These are phyloP conservation scores for Pleomassaria siparia DNA, from an alignment of 2,329 filamentous ascomycete species.

Conservation along the genomic window DNA sequence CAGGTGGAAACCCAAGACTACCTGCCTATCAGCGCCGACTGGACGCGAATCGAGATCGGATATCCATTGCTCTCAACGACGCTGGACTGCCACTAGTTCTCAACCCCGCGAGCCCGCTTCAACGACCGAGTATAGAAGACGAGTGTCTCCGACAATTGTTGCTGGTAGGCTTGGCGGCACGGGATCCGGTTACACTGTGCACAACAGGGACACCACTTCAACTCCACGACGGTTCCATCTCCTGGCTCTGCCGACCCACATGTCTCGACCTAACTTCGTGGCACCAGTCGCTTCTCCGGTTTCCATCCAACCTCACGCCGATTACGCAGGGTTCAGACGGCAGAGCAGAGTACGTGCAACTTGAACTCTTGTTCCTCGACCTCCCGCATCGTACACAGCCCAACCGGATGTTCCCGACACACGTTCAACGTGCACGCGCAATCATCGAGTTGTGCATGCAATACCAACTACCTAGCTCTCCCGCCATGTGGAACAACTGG, in stretches of 20 bases:
- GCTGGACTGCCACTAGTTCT: slow-evolving; percentile 44
- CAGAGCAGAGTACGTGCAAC: slow-evolving; percentile 42
- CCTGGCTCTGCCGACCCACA: slow-evolving; percentile 36
- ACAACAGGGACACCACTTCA: slow-evolving; percentile 35
- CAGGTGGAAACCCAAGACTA: slow-evolving; percentile 46
- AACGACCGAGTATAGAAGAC: slow-evolving; percentile 38
- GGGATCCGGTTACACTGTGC: slow-evolving; percentile 46
- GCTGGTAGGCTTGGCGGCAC: slow-evolving; percentile 43
- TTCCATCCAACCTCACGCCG: slow-evolving; percentile 11
- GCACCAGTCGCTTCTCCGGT: slow-evolving; percentile 13
- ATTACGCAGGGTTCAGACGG: slow-evolving; percentile 35
- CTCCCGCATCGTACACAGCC: slow-evolving; percentile 30
- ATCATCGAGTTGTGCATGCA: slow-evolving; percentile 41
- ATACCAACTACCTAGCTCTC: slow-evolving; percentile 21
- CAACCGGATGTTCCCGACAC: slow-evolving; percentile 27
- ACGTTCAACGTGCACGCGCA: slow-evolving; percentile 33
- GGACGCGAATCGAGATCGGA: slow-evolving; percentile 48
- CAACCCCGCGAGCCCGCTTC: slow-evolving; percentile 28
- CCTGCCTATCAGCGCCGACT: slow-evolving; percentile 43
- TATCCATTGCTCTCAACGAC: slow-evolving; percentile 45
- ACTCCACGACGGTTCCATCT: slow-evolving; percentile 36
- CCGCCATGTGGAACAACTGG: slow-evolving; percentile 28
- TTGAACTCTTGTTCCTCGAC: slow-evolving; percentile 45
- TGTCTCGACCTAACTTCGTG: slow-evolving; percentile 21
- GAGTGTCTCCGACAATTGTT: slow-evolving; percentile 47